Base-by-base conservation (phyloP, 2,329 filamentous ascomycete species). In the Alternaria ethzedia region DNA sequence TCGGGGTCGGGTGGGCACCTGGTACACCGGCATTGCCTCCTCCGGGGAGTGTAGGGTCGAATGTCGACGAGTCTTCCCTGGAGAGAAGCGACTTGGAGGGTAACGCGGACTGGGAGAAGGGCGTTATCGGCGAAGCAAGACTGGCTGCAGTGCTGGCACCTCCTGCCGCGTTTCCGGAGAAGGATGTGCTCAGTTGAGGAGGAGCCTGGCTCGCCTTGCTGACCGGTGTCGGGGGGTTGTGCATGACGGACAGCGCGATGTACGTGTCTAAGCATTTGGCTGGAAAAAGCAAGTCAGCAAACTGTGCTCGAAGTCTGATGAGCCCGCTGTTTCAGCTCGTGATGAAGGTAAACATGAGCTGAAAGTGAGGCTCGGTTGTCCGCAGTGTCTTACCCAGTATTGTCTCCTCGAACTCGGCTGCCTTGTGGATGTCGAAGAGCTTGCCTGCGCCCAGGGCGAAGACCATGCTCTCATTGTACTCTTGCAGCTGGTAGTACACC, bases 391-490 rank as follows among this genome's bases (percentile, higher is more conserved):
- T 81, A 88, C 86, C 95, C 80, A 98, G 94, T 83, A 99, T 98
- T 61, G 96, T 99, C 84, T 99, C 94, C 82, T 99, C 96, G 77
- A 97, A 99, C 84, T 99, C 96, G 81, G 93, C 92, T 56, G 92
- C 91, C 58, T 90, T 87, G 76, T 97, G 92, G 70, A 98, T 88
- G 83, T 96, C 93, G 86, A 99, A 97, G 54, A 97, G 89, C 79
- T 97, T 93, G 64, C 96, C 96, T 23, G 96, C 94, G 63, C 94
- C 94, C 49, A 99, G 88, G 68, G 96, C 96, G 82, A 99, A 98
- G 56, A 93, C 92, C 95, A 99, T 98, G 82, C 95, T 97, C 84
- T 99, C 96, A 79, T 97, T 96, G 85, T 99, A 99, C 80, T 96
- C 96, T 83, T 97, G 94, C 57, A 99, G 89, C 79, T 99, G 96